A percentile compares a stretch with the other conserved stretches of the same genome.
These are phyloP conservation scores for Metschnikowia similis DNA, from an alignment of 805 yeast genomes.

Conservation along the genomic window DNA sequence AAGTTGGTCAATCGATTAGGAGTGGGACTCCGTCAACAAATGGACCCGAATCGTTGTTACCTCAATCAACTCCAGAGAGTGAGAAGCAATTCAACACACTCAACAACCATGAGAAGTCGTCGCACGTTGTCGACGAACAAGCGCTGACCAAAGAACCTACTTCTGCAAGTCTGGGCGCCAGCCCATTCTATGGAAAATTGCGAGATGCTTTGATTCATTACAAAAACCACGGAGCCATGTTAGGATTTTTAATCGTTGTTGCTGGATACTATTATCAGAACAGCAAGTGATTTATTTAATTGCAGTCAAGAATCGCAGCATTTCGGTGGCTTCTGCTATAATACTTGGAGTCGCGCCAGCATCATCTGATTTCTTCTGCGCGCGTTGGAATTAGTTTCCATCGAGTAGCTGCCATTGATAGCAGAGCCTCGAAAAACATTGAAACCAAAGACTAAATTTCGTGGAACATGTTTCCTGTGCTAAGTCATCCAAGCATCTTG, in stretches of 20 bases:
- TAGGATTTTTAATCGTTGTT: constrained; percentile 13
- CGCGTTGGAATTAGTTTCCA: background rate
- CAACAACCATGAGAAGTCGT: background rate
- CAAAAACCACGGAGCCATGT: constrained; percentile 11
- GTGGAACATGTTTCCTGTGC: background rate
- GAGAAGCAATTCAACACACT: background rate
- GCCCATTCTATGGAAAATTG: constrained; percentile 5
- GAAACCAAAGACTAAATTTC: background rate
- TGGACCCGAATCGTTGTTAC: background rate
- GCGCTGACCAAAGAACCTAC: background rate
- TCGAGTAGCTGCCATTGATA: background rate
- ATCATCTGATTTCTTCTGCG: constrained; percentile 2
- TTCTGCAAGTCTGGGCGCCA: background rate
- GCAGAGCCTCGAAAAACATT: background rate
- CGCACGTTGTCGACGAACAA: background rate
- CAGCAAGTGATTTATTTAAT: background rate
- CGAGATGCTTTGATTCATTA: constrained; percentile 7
- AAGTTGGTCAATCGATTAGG: background rate
- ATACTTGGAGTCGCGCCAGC: background rate
- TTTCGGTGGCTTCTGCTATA: background rate
- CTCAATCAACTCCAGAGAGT: background rate
- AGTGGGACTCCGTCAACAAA: background rate
- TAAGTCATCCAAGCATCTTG: background rate
- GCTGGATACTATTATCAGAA: constrained; percentile 15
- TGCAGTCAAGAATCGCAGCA: background rate